Percentiles rank a stretch among this genome's conserved stretches.
phyloP scores from a whole-genome alignment of 2,329 filamentous ascomycete genomes.

The Fusarium sp. region DNA sequence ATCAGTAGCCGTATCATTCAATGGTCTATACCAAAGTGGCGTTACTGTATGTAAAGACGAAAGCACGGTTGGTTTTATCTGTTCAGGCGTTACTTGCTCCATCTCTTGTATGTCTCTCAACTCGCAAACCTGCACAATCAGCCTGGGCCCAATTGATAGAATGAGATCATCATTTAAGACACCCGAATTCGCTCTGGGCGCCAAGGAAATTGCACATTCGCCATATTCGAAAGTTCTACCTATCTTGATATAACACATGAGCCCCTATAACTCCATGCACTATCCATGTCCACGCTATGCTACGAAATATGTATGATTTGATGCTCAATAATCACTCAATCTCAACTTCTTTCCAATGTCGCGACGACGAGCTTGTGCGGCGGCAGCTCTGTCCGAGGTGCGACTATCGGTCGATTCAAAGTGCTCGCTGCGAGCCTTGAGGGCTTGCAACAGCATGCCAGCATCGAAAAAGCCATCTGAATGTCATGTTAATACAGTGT shows the following conservation, averaged over 20 bases:
- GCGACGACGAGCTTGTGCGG: conserved; percentile 68
- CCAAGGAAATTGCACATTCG: neutral
- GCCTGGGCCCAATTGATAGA: neutral
- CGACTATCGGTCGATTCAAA: conserved; percentile 64
- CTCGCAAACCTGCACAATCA: neutral
- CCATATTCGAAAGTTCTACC: neutral
- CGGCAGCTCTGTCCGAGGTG: conserved; percentile 70
- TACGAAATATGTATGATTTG: conserved; percentile 4
- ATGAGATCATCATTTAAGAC: neutral
- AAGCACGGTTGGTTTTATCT: neutral
- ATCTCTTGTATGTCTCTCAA: neutral
- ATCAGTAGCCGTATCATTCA: neutral
- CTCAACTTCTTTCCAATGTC: conserved; percentile 81
- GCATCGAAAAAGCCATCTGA: conserved; percentile 98
- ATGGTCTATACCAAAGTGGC: neutral
- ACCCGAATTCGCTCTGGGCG: neutral
- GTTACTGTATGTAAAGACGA: neutral
- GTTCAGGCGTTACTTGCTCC: neutral
- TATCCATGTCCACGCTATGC: conserved; percentile 26
- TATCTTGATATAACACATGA: conserved; percentile 21
- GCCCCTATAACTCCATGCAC: conserved; percentile 37
- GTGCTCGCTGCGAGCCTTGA: conserved; percentile 76
- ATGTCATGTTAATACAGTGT: conserved; percentile 45
- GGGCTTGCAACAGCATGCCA: conserved; percentile 89
- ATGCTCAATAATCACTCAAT: conserved; percentile 73